Conservation (phyloP, 2,329 filamentous ascomycete genomes). For the Ceratocystis ficicola region DNA sequence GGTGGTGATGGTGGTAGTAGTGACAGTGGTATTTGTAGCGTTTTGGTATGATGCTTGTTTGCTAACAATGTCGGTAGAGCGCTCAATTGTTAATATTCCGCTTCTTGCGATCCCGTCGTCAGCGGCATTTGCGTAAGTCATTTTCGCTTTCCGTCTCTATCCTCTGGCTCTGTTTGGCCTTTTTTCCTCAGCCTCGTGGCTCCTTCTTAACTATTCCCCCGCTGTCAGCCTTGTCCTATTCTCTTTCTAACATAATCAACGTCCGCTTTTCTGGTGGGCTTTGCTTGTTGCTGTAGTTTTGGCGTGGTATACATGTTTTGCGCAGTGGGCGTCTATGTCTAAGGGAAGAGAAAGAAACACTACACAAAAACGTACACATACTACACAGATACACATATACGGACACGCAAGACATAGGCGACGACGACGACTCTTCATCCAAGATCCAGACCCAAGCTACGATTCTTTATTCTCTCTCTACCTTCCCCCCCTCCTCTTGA, state of each 20-base stretch:
- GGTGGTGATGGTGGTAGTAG: too few relatives aligned
- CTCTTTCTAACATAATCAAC: slow-evolving; percentile 11
- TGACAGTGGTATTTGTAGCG: too few relatives aligned
- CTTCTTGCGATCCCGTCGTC: slow-evolving; percentile 77
- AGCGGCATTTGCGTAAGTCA: slow-evolving; percentile 70
- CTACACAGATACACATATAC: background rate
- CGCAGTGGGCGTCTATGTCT: slow-evolving; percentile 96
- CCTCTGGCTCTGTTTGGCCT: background rate
- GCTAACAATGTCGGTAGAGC: slow-evolving; percentile 44
- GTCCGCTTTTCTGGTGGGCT: slow-evolving; percentile 23
- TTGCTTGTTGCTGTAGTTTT: slow-evolving; percentile 44
- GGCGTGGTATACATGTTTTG: slow-evolving; percentile 98
- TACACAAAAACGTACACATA: too few relatives aligned
- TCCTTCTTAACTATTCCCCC: slow-evolving; percentile 9
- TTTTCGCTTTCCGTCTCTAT: background rate
- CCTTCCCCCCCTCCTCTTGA: background rate
- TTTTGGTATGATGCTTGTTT: too few relatives aligned
- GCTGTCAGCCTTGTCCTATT: slow-evolving; percentile 19
- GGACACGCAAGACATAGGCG: slow-evolving; percentile 25
- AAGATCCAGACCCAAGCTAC: slow-evolving; percentile 17
- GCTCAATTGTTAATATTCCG: slow-evolving; percentile 63
- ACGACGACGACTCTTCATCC: slow-evolving; percentile 26
- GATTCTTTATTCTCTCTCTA: slow-evolving; percentile 2
- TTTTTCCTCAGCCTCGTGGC: background rate
- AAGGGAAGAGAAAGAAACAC: slow-evolving; percentile 27